These are phyloP conservation scores for Thraustotheca clavata DNA, from an alignment of 352 stramenopile genomes.

Conservation along the genomic window DNA sequence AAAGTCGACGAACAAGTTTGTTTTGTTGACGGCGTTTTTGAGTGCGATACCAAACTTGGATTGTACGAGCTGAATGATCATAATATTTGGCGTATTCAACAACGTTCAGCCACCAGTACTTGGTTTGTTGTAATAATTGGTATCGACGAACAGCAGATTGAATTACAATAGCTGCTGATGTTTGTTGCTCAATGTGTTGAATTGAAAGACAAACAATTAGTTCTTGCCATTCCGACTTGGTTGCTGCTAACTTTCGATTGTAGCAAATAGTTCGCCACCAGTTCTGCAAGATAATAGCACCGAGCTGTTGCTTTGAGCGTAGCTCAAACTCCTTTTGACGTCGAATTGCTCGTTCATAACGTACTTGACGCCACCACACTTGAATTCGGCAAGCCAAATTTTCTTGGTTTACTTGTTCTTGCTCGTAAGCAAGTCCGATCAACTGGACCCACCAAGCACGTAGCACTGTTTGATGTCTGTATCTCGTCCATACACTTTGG, in stretches of 20 bases:
- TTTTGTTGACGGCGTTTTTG: background rate
- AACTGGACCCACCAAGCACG: background rate
- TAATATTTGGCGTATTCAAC: conserved; percentile 1
- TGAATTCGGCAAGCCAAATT: background rate
- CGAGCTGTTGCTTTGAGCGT: background rate
- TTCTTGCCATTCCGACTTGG: background rate
- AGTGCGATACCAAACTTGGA: conserved; percentile 7
- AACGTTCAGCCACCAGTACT: conserved; percentile 23
- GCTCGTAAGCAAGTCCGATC: background rate
- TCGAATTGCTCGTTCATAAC: too few relatives aligned
- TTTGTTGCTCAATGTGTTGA: background rate
- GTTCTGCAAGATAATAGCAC: background rate
- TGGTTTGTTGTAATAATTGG: background rate
- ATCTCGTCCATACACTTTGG: background rate
- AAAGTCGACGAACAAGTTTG: background rate
- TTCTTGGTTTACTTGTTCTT: background rate
- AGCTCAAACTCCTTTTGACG: too few relatives aligned
- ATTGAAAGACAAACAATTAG: background rate
- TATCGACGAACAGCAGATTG: conserved; percentile 15
- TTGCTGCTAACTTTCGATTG: background rate
- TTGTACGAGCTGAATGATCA: background rate
- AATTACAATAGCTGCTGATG: background rate
- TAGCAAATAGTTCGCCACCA: background rate
- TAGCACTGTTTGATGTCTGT: background rate
- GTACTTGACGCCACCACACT: background rate